Conservation (phyloP, 371 early-diverging fungal genomes). For the Homolaphlyctis polyrhiza region DNA sequence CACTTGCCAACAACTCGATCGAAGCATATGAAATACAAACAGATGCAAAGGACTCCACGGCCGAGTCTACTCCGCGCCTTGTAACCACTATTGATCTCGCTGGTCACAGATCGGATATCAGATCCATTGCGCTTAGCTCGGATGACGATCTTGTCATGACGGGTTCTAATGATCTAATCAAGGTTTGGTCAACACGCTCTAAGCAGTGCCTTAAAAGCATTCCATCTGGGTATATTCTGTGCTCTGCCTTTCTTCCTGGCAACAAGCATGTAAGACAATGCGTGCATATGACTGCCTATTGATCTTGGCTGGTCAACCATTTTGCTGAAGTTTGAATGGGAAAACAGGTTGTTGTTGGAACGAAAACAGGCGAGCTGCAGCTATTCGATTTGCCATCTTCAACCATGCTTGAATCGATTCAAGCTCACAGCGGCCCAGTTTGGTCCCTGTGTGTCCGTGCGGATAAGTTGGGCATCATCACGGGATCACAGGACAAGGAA, state of each 20-base stretch:
- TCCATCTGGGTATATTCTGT: slow-evolving; percentile 79
- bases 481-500: slow-evolving; percentile 90
- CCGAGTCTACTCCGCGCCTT: slow-evolving; percentile 14
- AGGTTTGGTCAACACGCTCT: slow-evolving; percentile 85
- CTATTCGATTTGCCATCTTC: slow-evolving; percentile 83
- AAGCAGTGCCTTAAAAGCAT: slow-evolving; percentile 79
- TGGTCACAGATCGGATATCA: slow-evolving; percentile 90
- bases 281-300: background rate
- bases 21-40: slow-evolving; percentile 36
- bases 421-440: slow-evolving; percentile 85
- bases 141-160: slow-evolving; percentile 84
- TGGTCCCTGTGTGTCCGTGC: slow-evolving; percentile 85
- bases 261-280: slow-evolving; percentile 67
- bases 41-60: slow-evolving; percentile 29
- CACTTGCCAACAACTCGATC: slow-evolving; percentile 67
- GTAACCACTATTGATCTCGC: slow-evolving; percentile 67
- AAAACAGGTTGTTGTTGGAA: slow-evolving; percentile 75
- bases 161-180: slow-evolving; percentile 71
- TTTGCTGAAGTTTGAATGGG: background rate
- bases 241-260: slow-evolving; percentile 86
- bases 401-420: slow-evolving; percentile 70
- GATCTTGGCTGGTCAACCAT: background rate
- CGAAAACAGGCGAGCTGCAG: slow-evolving; percentile 83
- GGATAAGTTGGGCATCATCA: slow-evolving; percentile 81
- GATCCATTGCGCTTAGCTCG: slow-evolving; percentile 74